Percentiles rank a stretch among this genome's conserved stretches.
Evolutionary conservation across 306 rosid species (phyloP).

Genomic region (Parietaria judaica): DNA sequence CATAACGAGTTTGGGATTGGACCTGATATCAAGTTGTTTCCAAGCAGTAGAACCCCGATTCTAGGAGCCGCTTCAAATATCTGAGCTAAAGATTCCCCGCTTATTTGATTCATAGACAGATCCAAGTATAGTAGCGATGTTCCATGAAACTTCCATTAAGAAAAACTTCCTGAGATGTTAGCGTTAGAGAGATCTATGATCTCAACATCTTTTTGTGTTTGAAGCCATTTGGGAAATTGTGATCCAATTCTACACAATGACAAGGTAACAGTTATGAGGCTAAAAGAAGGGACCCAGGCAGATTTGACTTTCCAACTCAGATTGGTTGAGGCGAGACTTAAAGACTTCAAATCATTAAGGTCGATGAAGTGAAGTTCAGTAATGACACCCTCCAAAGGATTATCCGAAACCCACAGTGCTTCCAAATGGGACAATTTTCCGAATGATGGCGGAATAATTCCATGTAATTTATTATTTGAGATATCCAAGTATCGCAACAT

Average conservation of each 20-base stretch:
- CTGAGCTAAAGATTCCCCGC: no score
- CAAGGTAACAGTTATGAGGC: background rate
- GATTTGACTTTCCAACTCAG: constrained; percentile 12
- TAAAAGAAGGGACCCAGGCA: constrained; percentile 30
- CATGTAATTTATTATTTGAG: background rate
- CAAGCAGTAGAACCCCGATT: no score
- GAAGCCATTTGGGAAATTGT: constrained; percentile 25
- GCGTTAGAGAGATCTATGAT: background rate
- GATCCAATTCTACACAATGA: constrained; percentile 7
- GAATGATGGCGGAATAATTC: background rate
- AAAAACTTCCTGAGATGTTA: constrained; percentile 14
- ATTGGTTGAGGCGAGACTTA: background rate
- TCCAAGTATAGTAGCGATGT: constrained; percentile 6
- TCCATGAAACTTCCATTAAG: constrained; percentile 3
- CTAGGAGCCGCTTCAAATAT: no score
- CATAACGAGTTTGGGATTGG: no score
- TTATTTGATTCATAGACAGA: constrained; percentile 4
- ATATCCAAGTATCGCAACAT: background rate
- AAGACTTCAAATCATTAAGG: background rate
- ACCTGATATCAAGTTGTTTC: no score
- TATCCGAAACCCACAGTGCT: no score
- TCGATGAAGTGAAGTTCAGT: constrained; percentile 15
- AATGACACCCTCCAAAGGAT: background rate
- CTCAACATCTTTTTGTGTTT: constrained; percentile 5
- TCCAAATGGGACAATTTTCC: background rate